Evolutionary conservation across 352 stramenopile genomes (phyloP), one percentile per base, ranked within the genome.

Genomic region (Pythium phragmitis): DNA sequence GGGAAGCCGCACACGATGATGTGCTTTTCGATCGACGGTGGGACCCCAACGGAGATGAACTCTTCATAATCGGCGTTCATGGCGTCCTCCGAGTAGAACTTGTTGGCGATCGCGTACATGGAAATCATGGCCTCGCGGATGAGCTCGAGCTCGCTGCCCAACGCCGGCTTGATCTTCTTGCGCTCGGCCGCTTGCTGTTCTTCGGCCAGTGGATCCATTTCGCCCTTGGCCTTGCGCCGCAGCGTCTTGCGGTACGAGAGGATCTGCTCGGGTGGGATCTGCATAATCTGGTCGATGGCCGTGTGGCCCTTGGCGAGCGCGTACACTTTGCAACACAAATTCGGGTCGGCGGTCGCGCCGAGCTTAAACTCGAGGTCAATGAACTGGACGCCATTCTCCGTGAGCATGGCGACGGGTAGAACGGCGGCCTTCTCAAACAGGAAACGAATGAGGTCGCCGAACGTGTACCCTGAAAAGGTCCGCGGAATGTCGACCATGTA

Each of bases 351-450:
- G 0, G 80, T 90, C 1, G 69, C 79, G 2, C 85, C 85, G 7
- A 93, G 63, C 58, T 93, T 93, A 65, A 91, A 93, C 13, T 90
- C 80, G 68, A 87, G 82, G 48, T 91, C 82, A 12, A 89, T 75
- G 26, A 91, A 85, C 45, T 85, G 73, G 14, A 89, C 81, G 11
- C 80, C 77, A 42, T 82, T 73, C 17, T 87, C 80, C 0, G 79
- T 88, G 0, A 91, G 72, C 69, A 93, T 80, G 0, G 82, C 85
- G 8, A 93, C 34, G 3, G 77, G 79, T 14, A 93, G 82, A 6
- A 93, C 75, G 0, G 77, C 72, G 19, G 73, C 74, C 26, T 91
- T 90, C 23, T 93, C 82, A 65, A 88, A 93, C 12, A 93, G 57
- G 56, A 93, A 93, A 14, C 79, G 80, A 36, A 88, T 87, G 50